Percentiles rank a stretch among this genome's conserved stretches.
Evolutionary conservation across 148 eudicot species (phyloP).

Genomic region (Rhododendron simsii): DNA sequence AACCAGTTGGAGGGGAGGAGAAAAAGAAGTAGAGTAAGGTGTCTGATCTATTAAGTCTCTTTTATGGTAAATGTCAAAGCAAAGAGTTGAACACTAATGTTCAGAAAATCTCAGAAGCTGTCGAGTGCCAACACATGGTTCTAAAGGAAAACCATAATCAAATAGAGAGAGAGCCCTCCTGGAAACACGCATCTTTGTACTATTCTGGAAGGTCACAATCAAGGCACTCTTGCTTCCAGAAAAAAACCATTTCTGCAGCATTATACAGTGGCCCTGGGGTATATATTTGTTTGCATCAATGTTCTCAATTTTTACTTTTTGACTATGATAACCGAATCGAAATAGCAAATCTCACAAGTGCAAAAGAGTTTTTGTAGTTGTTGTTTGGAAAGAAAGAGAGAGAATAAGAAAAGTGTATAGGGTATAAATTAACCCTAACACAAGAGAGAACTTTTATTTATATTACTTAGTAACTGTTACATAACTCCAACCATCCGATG

Average conservation of each 20-base stretch:
- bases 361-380: background rate
- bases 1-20: background rate
- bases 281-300: background rate
- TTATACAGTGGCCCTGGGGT: background rate
- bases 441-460: no score
- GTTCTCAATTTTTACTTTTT: background rate
- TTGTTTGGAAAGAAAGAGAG: no score
- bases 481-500: no score
- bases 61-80: background rate
- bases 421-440: no score
- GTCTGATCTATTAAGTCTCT: background rate
- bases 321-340: background rate
- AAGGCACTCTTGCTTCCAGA: background rate
- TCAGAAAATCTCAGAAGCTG: background rate
- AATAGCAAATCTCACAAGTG: conserved; percentile 2
- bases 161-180: background rate
- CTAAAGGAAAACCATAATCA: background rate
- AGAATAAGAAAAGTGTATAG: no score
- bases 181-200: background rate
- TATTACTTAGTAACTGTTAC: no score
- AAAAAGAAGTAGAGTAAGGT: background rate
- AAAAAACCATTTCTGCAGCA: background rate
- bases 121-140: background rate
- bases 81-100: background rate
- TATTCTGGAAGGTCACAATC: no score